Percentiles rank a stretch among this genome's conserved stretches.
phyloP scores from a whole-genome alignment of 192 early-diverging fungal genomes.

The Diversispora epigaea region DNA sequence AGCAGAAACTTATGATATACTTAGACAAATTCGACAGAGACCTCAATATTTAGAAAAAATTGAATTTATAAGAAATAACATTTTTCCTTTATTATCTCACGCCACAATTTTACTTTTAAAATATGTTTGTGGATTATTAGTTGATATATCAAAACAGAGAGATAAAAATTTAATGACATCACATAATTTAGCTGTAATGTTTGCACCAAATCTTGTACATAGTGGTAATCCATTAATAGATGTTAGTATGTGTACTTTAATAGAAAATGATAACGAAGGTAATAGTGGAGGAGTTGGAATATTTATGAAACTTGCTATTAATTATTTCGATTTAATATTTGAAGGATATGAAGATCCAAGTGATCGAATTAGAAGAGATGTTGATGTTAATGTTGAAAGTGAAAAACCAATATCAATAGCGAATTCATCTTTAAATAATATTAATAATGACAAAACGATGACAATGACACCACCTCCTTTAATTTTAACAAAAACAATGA shows the following conservation, averaged over 20 bases:
- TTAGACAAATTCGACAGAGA: conserved; percentile 32
- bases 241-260: conserved; percentile 18
- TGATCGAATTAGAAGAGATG: conserved; percentile 4
- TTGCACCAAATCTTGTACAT: conserved; percentile 83
- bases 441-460: background rate
- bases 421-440: conserved; percentile 5
- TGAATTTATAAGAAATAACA: conserved; percentile 39
- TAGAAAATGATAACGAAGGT: background rate
- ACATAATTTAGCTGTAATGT: conserved; percentile 77
- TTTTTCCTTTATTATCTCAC: conserved; percentile 45
- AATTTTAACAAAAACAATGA: background rate
- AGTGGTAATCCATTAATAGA: conserved; percentile 26
- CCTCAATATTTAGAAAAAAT: conserved; percentile 42
- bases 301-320: conserved; percentile 22
- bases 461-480: background rate
- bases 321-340: conserved; percentile 31
- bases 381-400: conserved; percentile 7
- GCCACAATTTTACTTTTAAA: conserved; percentile 55
- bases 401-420: background rate
- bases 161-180: conserved; percentile 81
- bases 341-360: conserved; percentile 28
- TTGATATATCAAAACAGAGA: conserved; percentile 65
- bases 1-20: conserved; percentile 56
- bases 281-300: conserved; percentile 25
- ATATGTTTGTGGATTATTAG: conserved; percentile 71